Evolutionary conservation across 2,329 filamentous ascomycete genomes (phyloP), one percentile per base, ranked within the genome.

Genomic region (Ilyonectria mors-panacis): DNA sequence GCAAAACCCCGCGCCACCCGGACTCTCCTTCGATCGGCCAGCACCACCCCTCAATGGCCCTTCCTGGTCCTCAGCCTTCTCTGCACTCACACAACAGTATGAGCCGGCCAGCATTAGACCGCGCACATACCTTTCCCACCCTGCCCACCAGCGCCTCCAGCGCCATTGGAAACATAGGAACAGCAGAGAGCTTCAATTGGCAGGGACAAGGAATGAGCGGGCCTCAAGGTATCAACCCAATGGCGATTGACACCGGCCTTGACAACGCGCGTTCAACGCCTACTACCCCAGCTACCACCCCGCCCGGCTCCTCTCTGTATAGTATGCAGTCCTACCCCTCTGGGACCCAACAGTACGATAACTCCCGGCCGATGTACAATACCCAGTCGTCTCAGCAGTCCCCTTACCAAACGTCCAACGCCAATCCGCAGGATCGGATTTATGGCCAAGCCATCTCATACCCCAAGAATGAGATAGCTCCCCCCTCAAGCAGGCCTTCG

Each of bases 121-220:
- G 95, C 59, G 92, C 94, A 17, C 93, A 97, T 79, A 97, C 94
- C 2, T 98, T 98, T 81, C 95, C 95, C 4, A 98, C 95, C 4
- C 95, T 95, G 39, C 95, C 95, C 1, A 94, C 95, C 1, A 97
- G 94, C 79, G 93, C 94, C n/a, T 96, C 94, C 0, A 94, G 94
- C 80, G 89, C 97, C 50, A 94, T 91, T 81, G 86, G 83, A 84
- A 83, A 88, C 68, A 94, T 97, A 87, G 90, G 91, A 51, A 88
- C 88, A 71, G 91, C 92, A 45, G 92, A 93, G 37, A 92, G 88
- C 45, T 97, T 95, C 79, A 92, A 95, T 78, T 98, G 95, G 93
- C 86, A 82, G 39, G 85, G 85, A 65, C 88, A 81, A 58, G 87
- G 87, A 69, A 91, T 93, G 85, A 87, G 83, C 69, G 86, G 87